Base-by-base conservation (phyloP, 306 rosid species). In the cucumber (Cucumis sativus) region DNA sequence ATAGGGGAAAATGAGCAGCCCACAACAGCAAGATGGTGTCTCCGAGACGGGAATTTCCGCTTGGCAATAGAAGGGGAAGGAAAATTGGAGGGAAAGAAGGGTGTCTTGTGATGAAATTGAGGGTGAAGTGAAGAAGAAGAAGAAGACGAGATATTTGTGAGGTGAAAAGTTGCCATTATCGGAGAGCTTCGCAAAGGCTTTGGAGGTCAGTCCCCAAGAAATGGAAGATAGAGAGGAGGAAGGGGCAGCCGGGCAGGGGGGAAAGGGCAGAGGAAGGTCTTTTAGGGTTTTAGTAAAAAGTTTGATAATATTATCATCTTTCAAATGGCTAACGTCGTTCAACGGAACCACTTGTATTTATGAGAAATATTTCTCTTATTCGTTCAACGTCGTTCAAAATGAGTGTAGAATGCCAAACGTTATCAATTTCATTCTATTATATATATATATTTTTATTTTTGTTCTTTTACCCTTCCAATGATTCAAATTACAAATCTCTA, bases 1-100 rank as follows among this genome's bases (percentile, higher is more conserved):
- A 86, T 59, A 16, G 90, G 67, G 0, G 90, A 69, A 79, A 84
- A 90, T 39, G 92, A 91, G 76, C 96, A 91, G 73, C 82, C 79
- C 3, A 84, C 85, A 12, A 72, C 55, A 4, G 23, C 82, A 3
- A 77, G 79, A 79, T 83, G 86, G 14, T 15, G 77, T 28, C 89
- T 83, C 77, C 78, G 74, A 1, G 28, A 23, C 40, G 71, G 47
- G 16, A 66, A 77, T 78, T 73, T 86, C 57, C 78, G 80, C 68
- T 76, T 82, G 76, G 81, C 78, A 67, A 63, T 67, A 17, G 75
- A 82, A 11, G 88, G 63, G 67, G 85, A 58, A 65, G 55, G 41
- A 18, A 51, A 33, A 5, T 80, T 79, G 30, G 85, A 72, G 39
- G 84, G 80, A 39, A 85, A 79, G 16, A 80, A 41, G 64, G 86